Conservation (phyloP, 805 yeast species). For the Zygoascus biomembranicola region DNA sequence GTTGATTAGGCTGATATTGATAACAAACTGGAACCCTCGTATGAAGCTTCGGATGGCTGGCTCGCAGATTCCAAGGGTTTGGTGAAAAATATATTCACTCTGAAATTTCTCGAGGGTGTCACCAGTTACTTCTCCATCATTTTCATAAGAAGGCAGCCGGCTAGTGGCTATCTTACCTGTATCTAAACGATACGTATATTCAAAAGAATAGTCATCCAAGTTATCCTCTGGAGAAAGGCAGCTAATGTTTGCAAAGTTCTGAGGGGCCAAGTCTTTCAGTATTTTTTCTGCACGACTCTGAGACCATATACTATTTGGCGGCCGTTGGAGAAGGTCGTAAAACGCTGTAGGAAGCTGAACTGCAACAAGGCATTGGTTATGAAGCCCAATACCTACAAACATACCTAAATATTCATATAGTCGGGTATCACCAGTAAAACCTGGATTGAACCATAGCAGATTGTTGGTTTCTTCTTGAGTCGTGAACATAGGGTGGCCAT, state of each 20-base stretch:
- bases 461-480: conserved; percentile 10
- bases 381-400: conserved; percentile 24
- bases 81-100: conserved; percentile 9
- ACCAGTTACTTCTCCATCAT: conserved; percentile 11
- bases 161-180: conserved; percentile 4
- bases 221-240: neutral
- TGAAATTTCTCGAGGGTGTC: conserved; percentile 12
- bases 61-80: conserved; percentile 5
- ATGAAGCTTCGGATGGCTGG: conserved; percentile 16
- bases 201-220: conserved; percentile 9
- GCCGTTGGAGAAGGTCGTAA: conserved; percentile 11
- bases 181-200: conserved; percentile 11
- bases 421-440: conserved; percentile 12
- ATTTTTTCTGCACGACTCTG: neutral
- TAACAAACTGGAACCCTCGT: conserved; percentile 18
- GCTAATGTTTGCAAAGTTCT: neutral
- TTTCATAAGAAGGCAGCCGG: conserved; percentile 11
- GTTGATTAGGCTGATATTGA: conserved; percentile 10
- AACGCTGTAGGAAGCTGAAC: conserved; percentile 20
- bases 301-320: neutral
- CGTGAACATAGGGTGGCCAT: conserved; percentile 13
- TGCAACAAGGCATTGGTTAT: conserved; percentile 24
- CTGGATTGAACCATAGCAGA: conserved; percentile 21
- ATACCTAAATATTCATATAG: conserved; percentile 20
- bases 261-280: neutral